Base-by-base conservation (phyloP, 768 basidiomycete species). In the Hygrophorus pudorinus region DNA sequence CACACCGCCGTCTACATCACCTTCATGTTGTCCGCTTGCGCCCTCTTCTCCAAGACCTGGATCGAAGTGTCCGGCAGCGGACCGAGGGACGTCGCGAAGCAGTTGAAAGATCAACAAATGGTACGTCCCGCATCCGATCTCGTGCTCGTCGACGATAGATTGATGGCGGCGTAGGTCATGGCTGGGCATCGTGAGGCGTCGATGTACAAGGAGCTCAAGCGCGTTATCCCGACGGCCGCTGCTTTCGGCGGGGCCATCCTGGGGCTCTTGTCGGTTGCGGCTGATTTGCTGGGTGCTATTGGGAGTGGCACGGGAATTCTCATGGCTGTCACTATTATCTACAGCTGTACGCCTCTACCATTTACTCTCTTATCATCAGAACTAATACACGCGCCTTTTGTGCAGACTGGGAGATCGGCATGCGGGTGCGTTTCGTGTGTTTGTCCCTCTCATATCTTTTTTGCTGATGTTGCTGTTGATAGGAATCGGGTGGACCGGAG, bases 171-270 rank as follows among this genome's bases (percentile, higher is more conserved):
- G 7, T 41, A 81, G 80, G 79, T 84, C 35, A 83, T 85, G 81
- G 79, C 81, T 2, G 79, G 89, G 47, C 93, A 97, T 63, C 85
- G 92, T 53, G 96, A 99, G 61, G 91, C 86, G 12, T 90, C 85
- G 27, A 94, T 98, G 88, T 99, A 98, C 75, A 99, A 97, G 70
- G 96, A 98, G 60, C 78, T 99, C 48, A 99, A 97, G 72, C 78
- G 91, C 35, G 85, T 98, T 49, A 96, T 99, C 51, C 96, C 96
- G 1, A 97, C 93, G 16, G 94, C 96, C 10, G 96, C 94, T 17
- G 90, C 93, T 1, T 89, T 97, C 50, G 94, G 96, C 35, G 94
- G 94, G 30, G 96, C 93, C n/a, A 89, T 92, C 47, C 82, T 97
- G 10, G 94, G 93, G 21, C 67, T 96, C 10, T 68, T 97, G 24